These are phyloP conservation scores for Setomelanomma holmii DNA, from an alignment of 2,329 filamentous ascomycete species.

Conservation along the genomic window DNA sequence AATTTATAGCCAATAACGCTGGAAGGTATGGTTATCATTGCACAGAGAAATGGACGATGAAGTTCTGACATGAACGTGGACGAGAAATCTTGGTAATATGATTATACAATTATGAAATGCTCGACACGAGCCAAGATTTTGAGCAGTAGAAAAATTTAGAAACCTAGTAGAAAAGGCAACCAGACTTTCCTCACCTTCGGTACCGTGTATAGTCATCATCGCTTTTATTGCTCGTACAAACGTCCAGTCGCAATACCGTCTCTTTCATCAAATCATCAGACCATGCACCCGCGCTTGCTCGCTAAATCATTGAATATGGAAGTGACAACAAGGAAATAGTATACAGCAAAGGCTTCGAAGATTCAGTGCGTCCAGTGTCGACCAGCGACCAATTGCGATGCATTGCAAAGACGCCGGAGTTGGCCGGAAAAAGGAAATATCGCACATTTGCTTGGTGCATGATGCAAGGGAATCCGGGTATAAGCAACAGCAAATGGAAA, in stretches of 20 bases:
- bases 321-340: neutral
- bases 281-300: neutral
- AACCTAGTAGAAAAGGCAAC: neutral
- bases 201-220: neutral
- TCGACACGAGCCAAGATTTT: no score
- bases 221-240: constrained; percentile 1
- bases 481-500: neutral
- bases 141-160: neutral
- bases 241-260: neutral
- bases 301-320: constrained; percentile 2
- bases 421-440: neutral
- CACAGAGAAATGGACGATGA: no score
- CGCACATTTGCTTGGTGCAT: neutral
- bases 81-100: no score
- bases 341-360: neutral
- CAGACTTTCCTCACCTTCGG: neutral
- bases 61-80: no score
- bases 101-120: no score
- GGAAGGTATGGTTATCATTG: no score
- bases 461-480: neutral
- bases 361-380: neutral
- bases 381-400: constrained; percentile 3
- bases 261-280: constrained; percentile 1
- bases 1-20: neutral
- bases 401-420: neutral